Evolutionary conservation across 805 yeast species (phyloP).

Genomic region (Ogataea neopini): DNA sequence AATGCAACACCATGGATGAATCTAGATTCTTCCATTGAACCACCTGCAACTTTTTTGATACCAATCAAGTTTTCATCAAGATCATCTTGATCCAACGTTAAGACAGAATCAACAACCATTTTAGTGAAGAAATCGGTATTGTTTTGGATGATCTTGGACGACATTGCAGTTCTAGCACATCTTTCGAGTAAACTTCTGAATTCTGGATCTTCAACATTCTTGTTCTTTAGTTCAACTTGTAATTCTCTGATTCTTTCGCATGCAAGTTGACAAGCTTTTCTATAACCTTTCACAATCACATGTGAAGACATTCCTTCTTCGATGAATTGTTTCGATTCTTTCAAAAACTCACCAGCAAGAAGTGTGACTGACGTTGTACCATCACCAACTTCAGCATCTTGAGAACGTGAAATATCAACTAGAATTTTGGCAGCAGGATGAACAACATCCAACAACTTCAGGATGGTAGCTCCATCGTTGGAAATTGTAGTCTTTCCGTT

Average conservation of each 20-base stretch:
- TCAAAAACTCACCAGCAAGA: conserved; percentile 90
- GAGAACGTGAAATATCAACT: conserved; percentile 93
- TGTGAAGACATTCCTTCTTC: conserved; percentile 97
- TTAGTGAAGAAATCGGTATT: conserved; percentile 89
- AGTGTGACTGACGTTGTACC: conserved; percentile 97
- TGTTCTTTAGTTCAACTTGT: conserved; percentile 61
- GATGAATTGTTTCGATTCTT: conserved; percentile 85
- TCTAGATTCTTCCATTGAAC: conserved; percentile 90
- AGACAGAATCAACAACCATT: conserved; percentile 95
- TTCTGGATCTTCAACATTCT: conserved; percentile 49
- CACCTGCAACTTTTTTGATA: conserved; percentile 92
- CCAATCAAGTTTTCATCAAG: conserved; percentile 91
- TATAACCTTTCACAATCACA: conserved; percentile 81
- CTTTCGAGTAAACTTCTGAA: conserved; percentile 79
- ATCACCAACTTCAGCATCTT: conserved; percentile 98
- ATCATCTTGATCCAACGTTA: conserved; percentile 79
- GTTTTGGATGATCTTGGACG: conserved; percentile 86
- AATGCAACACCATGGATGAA: conserved; percentile 95
- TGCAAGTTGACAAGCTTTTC: conserved; percentile 79
- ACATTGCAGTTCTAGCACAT: conserved; percentile 97
- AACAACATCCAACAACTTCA: conserved; percentile 88
- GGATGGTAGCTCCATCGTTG: conserved; percentile 96
- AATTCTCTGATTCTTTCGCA: conserved; percentile 70
- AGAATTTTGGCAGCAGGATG: conserved; percentile 98
- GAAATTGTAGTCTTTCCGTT: conserved; percentile 92